phyloP scores from a whole-genome alignment of 495 filamentous ascomycete species.

The Staphylotrichum tortipilum region DNA sequence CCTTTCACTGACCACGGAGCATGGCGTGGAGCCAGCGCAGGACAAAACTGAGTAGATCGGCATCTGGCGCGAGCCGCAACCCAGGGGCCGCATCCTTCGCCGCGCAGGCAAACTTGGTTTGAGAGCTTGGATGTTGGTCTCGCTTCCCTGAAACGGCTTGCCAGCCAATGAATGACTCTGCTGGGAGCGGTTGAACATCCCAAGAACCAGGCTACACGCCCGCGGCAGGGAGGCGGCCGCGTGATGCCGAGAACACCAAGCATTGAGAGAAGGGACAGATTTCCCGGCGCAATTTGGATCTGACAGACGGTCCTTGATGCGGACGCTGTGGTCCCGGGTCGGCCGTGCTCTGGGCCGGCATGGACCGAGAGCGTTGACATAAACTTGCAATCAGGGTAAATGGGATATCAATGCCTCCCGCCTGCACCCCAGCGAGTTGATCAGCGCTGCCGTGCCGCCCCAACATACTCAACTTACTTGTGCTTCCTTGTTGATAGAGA shows the following conservation, averaged over 20 bases:
- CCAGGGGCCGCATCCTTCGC: neutral
- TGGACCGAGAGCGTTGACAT: neutral
- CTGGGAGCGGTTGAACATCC: neutral
- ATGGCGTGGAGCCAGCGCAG: neutral
- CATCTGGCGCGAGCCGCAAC: neutral
- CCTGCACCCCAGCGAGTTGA: neutral
- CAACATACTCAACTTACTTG: too few species aligned
- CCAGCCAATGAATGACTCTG: too few species aligned
- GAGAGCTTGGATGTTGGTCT: neutral
- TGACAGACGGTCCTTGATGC: neutral
- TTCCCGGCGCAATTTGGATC: conserved; percentile 1
- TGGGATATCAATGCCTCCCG: neutral
- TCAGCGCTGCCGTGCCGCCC: neutral
- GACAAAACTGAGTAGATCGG: neutral
- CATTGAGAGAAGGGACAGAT: neutral
- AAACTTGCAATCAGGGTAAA: conserved; percentile 4
- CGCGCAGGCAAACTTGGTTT: neutral
- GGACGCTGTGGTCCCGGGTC: neutral
- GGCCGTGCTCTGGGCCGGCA: neutral
- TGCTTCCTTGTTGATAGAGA: neutral
- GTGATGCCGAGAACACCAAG: neutral
- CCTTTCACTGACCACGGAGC: neutral
- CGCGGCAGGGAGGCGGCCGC: neutral
- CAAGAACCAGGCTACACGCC: neutral
- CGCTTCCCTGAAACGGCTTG: too few species aligned